phyloP scores from a whole-genome alignment of 2,329 filamentous ascomycete genomes.

The Mariannaea elegans region DNA sequence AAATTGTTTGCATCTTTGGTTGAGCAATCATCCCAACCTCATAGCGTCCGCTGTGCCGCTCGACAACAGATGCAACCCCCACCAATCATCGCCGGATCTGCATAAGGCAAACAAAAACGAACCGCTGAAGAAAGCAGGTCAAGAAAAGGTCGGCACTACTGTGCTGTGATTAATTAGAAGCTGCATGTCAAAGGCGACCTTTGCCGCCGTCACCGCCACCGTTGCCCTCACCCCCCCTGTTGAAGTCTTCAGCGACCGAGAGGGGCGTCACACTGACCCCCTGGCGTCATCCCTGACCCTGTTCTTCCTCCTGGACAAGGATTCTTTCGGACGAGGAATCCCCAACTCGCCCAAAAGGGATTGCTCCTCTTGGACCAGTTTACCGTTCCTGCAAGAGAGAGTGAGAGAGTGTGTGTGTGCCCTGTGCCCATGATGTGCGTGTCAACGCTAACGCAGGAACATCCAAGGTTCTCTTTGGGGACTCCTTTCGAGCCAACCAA shows the following conservation, averaged over 20 bases:
- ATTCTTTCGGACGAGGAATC: slow-evolving; percentile 6
- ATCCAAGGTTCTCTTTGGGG: background rate
- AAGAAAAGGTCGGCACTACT: background rate
- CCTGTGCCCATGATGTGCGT: slow-evolving; percentile 1
- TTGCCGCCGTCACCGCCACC: slow-evolving; percentile 14
- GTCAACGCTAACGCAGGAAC: slow-evolving; percentile 18
- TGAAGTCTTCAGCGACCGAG: background rate
- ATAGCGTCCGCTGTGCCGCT: slow-evolving; percentile 10
- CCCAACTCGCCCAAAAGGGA: slow-evolving; percentile 12
- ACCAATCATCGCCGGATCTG: background rate
- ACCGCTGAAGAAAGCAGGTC: slow-evolving; percentile 4
- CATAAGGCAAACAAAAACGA: background rate
- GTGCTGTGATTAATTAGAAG: background rate
- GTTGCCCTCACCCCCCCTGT: background rate
- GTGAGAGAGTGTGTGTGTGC: background rate
- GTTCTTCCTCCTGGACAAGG: slow-evolving; percentile 9
- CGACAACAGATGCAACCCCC: background rate
- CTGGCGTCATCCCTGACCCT: background rate
- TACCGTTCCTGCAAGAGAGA: background rate
- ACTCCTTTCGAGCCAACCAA: background rate
- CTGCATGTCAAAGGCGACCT: slow-evolving; percentile 12
- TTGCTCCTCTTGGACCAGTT: slow-evolving; percentile 1
- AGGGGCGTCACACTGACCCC: slow-evolving; percentile 5
- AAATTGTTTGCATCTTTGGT: background rate
- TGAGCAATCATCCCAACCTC: slow-evolving; percentile 7